Base-by-base conservation (phyloP, 2,329 filamentous ascomycete species). In the Rhinocladiella mackenziei region DNA sequence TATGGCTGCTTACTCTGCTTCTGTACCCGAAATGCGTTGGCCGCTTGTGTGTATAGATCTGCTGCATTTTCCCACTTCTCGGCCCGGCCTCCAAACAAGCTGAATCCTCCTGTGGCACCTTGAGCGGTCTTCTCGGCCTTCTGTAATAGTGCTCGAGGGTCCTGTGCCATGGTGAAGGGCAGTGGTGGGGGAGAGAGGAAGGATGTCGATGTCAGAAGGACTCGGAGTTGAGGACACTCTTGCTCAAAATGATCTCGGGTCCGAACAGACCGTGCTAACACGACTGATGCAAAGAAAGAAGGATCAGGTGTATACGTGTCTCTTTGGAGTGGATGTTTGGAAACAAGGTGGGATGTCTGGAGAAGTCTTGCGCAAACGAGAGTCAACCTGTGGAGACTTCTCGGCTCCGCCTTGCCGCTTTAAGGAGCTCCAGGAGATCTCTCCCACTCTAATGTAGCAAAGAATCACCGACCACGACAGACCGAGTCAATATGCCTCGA, bases 21-120 rank as follows among this genome's bases (percentile, higher is more conserved):
- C 68, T 92, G 83, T 73, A 94, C 81, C 62, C 87, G 80, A 66
- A 94, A 97, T 47, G 87, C 87, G 71, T 96, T 95, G 51, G 83
- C 92, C 29, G 91, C 91, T 65, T 94, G 82, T 49, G 79, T 81
- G 63, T 89, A 97, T 54, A 92, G 73, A 56, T 96, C 89, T 53
- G 86, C 87, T 10, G 91, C 91, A 69, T 83, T 81, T 69, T 94
- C 86, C 62, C 86, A 89, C 68, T 96, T 97, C 53, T 95, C 89
- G 59, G 86, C 78, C 46, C 82, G 78, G 33, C 86, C 86, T 31
- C 89, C 86, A 59, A 98, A 96, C 68, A 95, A 81, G 65, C 82
- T 86, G 70, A 95, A 96, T 58, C 89, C 89, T 19, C 84, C 74
- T 14, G 79, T 74, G 29, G 91, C 89, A 56, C 83, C 74, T 58